Base-by-base conservation (phyloP, 495 filamentous ascomycete genomes). In the Podospora sp. region DNA sequence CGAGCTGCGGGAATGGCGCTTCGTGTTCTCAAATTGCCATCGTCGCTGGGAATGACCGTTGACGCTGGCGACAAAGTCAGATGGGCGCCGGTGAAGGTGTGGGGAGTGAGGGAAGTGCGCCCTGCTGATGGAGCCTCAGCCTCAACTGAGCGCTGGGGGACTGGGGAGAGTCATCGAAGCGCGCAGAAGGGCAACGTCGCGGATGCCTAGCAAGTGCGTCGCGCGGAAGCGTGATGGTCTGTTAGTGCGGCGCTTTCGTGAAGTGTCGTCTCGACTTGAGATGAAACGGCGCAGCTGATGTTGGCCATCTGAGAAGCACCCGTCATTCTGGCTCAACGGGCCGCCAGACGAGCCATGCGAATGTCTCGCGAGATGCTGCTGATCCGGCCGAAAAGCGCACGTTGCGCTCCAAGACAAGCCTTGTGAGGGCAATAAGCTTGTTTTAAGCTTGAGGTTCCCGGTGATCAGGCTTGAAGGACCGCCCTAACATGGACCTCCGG, bases 111-210 rank as follows among this genome's bases (percentile, higher is more conserved):
- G 29, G 58, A 68, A 65, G 65, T 52, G 70, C 65, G 73, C 70
- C 77, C 74, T 73, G 76, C 72, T 75, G 73, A 73, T 76, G 71
- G 71, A 40, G 68, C 65, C 69, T 73, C 72, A 79, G 77, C 74
- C 77, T 79, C 76, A 33, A 77, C 68, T 56, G 25, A 63, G 49
- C 33, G 61, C 25, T 36, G 50, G 55, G 59, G 65, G 71, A 69
- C 67, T 69, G 72, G 70, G 67, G 71, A 69, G 65, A 71, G 72
- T 68, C 71, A 74, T 77, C 75, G 76, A 79, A 76, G 68, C 64
- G 46, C 57, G 64, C 66, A 73, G 73, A 76, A 66, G 35, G 29
- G 33, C 21, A 53, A 40, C 26, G 61, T n/a, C 14, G 22, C 22
- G 68, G 73, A 65, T 74, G 73, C 73, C 75, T 78, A 72, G 72